Conservation (phyloP, 78 protist species). For the Dictyostelium purpureum region DNA sequence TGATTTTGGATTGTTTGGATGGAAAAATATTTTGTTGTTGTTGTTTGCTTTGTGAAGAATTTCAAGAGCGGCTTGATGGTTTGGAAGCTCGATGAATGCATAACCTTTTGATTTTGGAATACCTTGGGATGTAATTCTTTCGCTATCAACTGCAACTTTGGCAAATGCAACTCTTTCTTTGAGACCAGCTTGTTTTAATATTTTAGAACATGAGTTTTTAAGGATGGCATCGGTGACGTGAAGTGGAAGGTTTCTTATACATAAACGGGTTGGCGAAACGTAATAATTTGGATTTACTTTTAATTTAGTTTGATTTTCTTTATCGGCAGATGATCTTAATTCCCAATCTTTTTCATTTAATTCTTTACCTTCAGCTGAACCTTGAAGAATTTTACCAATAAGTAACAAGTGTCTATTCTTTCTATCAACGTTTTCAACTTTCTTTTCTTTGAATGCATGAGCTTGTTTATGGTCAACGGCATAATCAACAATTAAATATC, state of each 20-base stretch:
- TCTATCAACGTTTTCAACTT: slow-evolving; percentile 38
- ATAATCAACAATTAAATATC: slow-evolving; percentile 13
- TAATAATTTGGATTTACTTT: slow-evolving; percentile 70
- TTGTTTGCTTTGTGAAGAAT: slow-evolving; percentile 23
- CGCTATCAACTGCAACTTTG: slow-evolving; percentile 39
- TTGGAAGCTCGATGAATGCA: slow-evolving; percentile 35
- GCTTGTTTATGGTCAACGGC: slow-evolving; percentile 74
- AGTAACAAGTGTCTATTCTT: slow-evolving; percentile 7
- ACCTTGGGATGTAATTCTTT: slow-evolving; percentile 15
- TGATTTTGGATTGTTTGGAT: not conserved
- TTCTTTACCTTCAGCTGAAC: slow-evolving; percentile 22
- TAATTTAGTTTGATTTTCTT: slow-evolving; percentile 28
- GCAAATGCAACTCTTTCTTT: not conserved
- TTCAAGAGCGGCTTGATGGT: slow-evolving; percentile 39
- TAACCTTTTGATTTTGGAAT: slow-evolving; percentile 52
- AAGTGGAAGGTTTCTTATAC: slow-evolving; percentile 53
- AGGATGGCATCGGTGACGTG: not conserved
- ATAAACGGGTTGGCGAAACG: slow-evolving; percentile 61
- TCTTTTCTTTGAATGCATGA: slow-evolving; percentile 12
- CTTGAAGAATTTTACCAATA: slow-evolving; percentile 43
- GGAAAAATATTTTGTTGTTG: not conserved
- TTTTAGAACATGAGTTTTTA: not conserved
- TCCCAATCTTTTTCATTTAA: slow-evolving; percentile 67
- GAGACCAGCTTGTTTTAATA: not conserved
- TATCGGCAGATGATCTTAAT: slow-evolving; percentile 49